Percentiles rank a stretch among this genome's conserved stretches.
These are phyloP conservation scores for Phytopythium aichiense DNA, from an alignment of 352 stramenopile genomes.

Conservation along the genomic window DNA sequence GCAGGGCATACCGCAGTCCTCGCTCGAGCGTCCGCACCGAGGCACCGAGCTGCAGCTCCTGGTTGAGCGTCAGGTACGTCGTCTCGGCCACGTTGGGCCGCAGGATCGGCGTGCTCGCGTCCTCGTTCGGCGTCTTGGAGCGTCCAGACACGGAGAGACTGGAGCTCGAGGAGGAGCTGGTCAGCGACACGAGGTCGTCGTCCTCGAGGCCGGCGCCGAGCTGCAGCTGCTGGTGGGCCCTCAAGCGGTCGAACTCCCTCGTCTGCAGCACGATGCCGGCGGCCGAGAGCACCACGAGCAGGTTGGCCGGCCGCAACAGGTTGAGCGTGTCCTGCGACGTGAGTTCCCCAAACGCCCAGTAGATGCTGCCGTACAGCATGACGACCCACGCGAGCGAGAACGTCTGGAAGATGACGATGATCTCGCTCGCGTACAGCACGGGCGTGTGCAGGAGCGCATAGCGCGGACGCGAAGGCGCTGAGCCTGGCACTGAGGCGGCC, in stretches of 20 bases:
- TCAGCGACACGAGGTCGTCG: constrained; percentile 27
- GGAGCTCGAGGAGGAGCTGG: constrained; percentile 1
- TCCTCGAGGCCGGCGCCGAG: constrained; percentile 55
- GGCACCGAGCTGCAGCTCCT: constrained; percentile 31
- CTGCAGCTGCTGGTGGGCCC: constrained; percentile 58
- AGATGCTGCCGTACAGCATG: constrained; percentile 35
- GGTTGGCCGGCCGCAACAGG: constrained; percentile 10
- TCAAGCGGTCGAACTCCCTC: constrained; percentile 55
- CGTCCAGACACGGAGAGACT: constrained; percentile 3
- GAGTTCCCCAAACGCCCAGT: constrained; percentile 46
- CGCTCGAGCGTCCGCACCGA: constrained; percentile 36
- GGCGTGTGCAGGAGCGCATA: constrained; percentile 49
- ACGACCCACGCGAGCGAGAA: constrained; percentile 47
- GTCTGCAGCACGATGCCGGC: constrained; percentile 56
- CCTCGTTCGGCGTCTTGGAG: constrained; percentile 7
- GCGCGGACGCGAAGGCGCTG: neutral
- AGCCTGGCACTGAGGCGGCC: neutral
- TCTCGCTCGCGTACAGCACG: constrained; percentile 56
- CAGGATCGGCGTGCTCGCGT: constrained; percentile 29
- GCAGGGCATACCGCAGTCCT: constrained; percentile 44
- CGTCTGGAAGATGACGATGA: constrained; percentile 57
- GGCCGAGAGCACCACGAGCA: constrained; percentile 25
- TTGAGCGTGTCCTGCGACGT: constrained; percentile 20
- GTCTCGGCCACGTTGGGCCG: constrained; percentile 30
- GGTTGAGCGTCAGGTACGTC: constrained; percentile 34